phyloP scores from a whole-genome alignment of 805 yeast genomes.

The Lipomyces anomalus region DNA sequence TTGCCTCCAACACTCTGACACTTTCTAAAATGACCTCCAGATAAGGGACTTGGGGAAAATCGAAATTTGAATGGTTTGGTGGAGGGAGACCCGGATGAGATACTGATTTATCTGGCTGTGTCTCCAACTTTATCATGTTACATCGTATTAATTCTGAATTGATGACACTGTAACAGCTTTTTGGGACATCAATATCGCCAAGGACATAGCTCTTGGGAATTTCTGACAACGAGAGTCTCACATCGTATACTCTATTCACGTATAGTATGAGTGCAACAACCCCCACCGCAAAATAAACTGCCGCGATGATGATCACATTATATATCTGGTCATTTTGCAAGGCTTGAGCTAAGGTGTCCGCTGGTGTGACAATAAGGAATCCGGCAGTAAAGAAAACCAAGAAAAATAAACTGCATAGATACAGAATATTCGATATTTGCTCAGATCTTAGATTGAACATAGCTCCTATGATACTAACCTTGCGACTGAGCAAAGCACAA shows the following conservation, averaged over 20 bases:
- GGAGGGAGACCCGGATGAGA: conserved; percentile 51
- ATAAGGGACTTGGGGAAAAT: conserved; percentile 30
- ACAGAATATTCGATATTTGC: too few relatives aligned
- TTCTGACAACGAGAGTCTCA: conserved; percentile 57
- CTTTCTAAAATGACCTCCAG: conserved; percentile 28
- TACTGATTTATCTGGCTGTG: conserved; percentile 41
- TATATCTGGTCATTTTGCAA: conserved; percentile 61
- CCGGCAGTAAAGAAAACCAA: conserved; percentile 40
- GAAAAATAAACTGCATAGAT: conserved; percentile 30
- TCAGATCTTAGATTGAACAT: too few relatives aligned
- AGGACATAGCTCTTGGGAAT: conserved; percentile 79
- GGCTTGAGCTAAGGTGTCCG: conserved; percentile 67
- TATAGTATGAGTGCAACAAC: conserved; percentile 47
- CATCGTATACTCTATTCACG: conserved; percentile 53
- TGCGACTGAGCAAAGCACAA: too few relatives aligned
- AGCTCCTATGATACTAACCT: too few relatives aligned
- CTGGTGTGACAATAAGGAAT: conserved; percentile 65
- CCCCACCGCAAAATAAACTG: conserved; percentile 59
- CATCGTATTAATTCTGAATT: conserved; percentile 40
- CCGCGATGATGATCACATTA: conserved; percentile 74
- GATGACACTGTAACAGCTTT: conserved; percentile 40
- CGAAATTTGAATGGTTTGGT: conserved; percentile 33
- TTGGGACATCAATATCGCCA: conserved; percentile 53
- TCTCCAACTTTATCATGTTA: conserved; percentile 36
- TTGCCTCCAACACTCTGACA: conserved; percentile 27